Evolutionary conservation across 2,329 filamentous ascomycete genomes (phyloP).

Genomic region (Aspergillus terreus): DNA sequence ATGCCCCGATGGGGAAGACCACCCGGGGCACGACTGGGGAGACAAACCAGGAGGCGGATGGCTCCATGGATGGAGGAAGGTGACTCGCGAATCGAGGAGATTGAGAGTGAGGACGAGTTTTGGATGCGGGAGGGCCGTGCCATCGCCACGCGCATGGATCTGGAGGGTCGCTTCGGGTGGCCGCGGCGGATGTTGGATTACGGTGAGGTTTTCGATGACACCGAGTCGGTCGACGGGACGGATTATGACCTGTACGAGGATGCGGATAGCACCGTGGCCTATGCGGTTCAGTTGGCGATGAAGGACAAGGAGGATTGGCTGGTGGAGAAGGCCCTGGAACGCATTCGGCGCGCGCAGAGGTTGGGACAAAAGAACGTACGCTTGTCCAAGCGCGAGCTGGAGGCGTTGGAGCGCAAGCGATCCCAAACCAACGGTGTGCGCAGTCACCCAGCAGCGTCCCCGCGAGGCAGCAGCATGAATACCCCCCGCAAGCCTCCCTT

Average conservation of each 20-base stretch:
- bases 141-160: slow-evolving; percentile 20
- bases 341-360: slow-evolving; percentile 73
- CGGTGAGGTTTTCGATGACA: slow-evolving; percentile 48
- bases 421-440: slow-evolving; percentile 44
- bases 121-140: slow-evolving; percentile 20
- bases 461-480: background rate
- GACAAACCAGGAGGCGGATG: slow-evolving; percentile 56
- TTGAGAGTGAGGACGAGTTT: slow-evolving; percentile 38
- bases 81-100: slow-evolving; percentile 38
- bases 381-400: slow-evolving; percentile 74
- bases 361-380: slow-evolving; percentile 75
- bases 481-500: slow-evolving; percentile 21
- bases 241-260: slow-evolving; percentile 53
- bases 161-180: slow-evolving; percentile 30
- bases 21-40: slow-evolving; percentile 76
- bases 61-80: slow-evolving; percentile 48
- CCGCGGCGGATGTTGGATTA: slow-evolving; percentile 35
- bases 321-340: slow-evolving; percentile 72
- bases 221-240: slow-evolving; percentile 43
- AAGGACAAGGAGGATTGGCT: slow-evolving; percentile 69
- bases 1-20: slow-evolving; percentile 99
- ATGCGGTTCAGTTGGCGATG: slow-evolving; percentile 52
- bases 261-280: slow-evolving; percentile 40
- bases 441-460: background rate
- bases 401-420: slow-evolving; percentile 70